Base-by-base conservation (phyloP, 179 eudicot species). In the Vitellaria paradoxa region DNA sequence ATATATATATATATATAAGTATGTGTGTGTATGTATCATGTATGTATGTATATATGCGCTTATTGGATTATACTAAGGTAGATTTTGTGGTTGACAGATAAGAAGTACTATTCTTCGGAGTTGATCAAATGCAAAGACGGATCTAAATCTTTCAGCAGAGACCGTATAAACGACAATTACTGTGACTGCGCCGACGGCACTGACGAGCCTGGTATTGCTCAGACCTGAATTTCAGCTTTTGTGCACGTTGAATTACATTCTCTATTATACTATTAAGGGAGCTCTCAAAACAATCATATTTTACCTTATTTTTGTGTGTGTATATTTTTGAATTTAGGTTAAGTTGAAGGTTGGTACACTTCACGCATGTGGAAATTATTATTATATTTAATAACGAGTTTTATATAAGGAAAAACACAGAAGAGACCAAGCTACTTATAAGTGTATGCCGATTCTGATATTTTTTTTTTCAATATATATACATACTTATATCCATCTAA, bases 171-270 rank as follows among this genome's bases (percentile, higher is more conserved):
- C 73, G 97, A 93, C 79, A 81, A 91, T 53, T 93, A 89, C 77
- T 93, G 97, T 59, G 97, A 93, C 71, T 92, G 96, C 70, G 13
- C 87, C 68, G 97, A 92, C 77, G 97, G 97, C 63, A 86, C 97
- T 50, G 97, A 92, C 78, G 98, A 93, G 73, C 98, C 98, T 53
- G 98, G 98, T 93, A 83, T 14, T 30, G 0, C 59, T 37, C 62
- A 18, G 52, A 46, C 62, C n/a, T 56, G 30, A 78, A 15, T 46
- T 70, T 14, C 42, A 3, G 30, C 7, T 0, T 26, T 0, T 46
- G 6, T 57, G 23, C 57, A 53, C 9, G 10, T 62, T 45, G 23
- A n/a, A 46, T 68, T 47, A 5, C 42, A 0, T 12, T 12, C 37
- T 1, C 1, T 30, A 30, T 2, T 30, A 30, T 30, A 30, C 2